These are phyloP conservation scores for Botrytis paeoniae DNA, from an alignment of 2,329 filamentous ascomycete genomes.

Conservation along the genomic window DNA sequence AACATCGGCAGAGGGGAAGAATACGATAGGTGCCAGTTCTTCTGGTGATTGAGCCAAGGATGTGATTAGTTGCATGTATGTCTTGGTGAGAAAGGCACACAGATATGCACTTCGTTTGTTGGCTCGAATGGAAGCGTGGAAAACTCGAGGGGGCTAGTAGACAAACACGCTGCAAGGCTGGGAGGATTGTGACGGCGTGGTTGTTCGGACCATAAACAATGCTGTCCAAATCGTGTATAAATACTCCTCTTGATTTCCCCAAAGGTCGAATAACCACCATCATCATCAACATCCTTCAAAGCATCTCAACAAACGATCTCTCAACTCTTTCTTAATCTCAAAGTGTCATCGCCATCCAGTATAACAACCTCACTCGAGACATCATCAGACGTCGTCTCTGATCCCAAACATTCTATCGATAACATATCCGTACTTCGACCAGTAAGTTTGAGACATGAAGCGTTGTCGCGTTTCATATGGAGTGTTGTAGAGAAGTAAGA, in stretches of 20 bases:
- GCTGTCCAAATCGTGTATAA: constrained; percentile 28
- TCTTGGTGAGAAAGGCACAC: constrained; percentile 26
- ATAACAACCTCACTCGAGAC: constrained; percentile 3
- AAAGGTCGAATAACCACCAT: constrained; percentile 21
- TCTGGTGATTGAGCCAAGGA: constrained; percentile 11
- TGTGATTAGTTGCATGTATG: constrained; percentile 20
- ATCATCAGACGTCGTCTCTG: constrained; percentile 2
- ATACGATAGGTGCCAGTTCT: constrained; percentile 21
- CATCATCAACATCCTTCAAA: constrained; percentile 25
- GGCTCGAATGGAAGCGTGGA: constrained; percentile 25
- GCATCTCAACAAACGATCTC: constrained; percentile 27
- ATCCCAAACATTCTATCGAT: constrained; percentile 4
- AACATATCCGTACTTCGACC: constrained; percentile 23
- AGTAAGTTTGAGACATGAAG: constrained; percentile 28
- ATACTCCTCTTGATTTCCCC: constrained; percentile 26
- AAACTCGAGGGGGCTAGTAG: constrained; percentile 13
- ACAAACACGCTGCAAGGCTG: constrained; percentile 17
- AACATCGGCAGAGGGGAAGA: constrained; percentile 16
- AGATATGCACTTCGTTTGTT: constrained; percentile 32
- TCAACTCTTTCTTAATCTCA: constrained; percentile 23
- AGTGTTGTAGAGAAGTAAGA: constrained; percentile 15
- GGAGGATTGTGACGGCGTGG: constrained; percentile 19
- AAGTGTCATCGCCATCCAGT: constrained; percentile 22
- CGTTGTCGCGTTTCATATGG: constrained; percentile 25
- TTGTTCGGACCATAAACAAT: constrained; percentile 17